Evolutionary conservation across 106 monocot species (phyloP).

Genomic region (Amphibolis antarctica): DNA sequence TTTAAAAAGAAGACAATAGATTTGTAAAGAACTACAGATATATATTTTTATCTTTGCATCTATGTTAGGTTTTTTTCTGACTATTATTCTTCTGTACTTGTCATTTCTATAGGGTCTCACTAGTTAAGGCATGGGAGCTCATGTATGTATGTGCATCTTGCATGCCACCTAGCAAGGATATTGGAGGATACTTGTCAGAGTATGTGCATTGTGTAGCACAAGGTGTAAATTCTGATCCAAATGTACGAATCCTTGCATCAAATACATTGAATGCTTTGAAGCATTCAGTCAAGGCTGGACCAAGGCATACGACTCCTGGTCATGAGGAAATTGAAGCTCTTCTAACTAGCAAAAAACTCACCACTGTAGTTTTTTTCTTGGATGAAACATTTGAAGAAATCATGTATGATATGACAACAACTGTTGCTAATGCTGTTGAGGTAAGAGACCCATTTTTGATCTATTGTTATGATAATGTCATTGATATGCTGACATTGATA

Average conservation of each 20-base stretch:
- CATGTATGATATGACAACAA: slow-evolving; percentile 95
- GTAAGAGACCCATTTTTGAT: slow-evolving; percentile 20
- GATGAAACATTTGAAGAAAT: slow-evolving; percentile 99
- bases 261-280: slow-evolving; percentile 84
- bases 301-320: slow-evolving; percentile 66
- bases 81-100: no score
- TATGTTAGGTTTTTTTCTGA: not conserved
- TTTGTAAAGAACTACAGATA: not conserved
- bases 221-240: slow-evolving; percentile 45
- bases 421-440: slow-evolving; percentile 97
- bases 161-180: slow-evolving; percentile 93
- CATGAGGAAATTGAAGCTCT: slow-evolving; percentile 93
- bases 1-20: not conserved
- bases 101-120: slow-evolving; percentile 30
- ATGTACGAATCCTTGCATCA: slow-evolving; percentile 63
- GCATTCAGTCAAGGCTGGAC: slow-evolving; percentile 72
- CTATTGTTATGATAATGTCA: no score
- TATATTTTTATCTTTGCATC: not conserved
- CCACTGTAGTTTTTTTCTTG: slow-evolving; percentile 97
- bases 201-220: slow-evolving; percentile 84
- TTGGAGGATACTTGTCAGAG: slow-evolving; percentile 84
- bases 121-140: slow-evolving; percentile 87
- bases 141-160: slow-evolving; percentile 90
- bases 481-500: no score
- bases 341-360: slow-evolving; percentile 65